Evolutionary conservation across 2,329 filamentous ascomycete species (phyloP).

Genomic region (Aquanectria penicillioides): DNA sequence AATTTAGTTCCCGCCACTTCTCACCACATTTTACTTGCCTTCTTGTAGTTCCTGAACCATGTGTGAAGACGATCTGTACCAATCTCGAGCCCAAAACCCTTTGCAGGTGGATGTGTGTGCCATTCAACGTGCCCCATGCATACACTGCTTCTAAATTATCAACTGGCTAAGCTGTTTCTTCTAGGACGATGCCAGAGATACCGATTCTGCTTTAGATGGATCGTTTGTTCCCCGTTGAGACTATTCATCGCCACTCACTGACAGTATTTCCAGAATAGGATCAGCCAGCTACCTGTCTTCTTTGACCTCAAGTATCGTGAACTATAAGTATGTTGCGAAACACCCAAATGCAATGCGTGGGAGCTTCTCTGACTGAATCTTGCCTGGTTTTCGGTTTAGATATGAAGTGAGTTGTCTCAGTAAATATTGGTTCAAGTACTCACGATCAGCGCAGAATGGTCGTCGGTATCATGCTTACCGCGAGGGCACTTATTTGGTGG

Average conservation of each 20-base stretch:
- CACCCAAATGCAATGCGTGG: not conserved
- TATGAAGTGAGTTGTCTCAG: not conserved
- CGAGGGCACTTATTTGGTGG: conserved; percentile 13
- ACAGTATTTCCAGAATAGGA: not conserved
- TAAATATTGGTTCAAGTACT: not conserved
- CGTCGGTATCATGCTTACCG: conserved; percentile 15
- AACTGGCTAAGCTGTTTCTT: not conserved
- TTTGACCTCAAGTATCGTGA: not conserved
- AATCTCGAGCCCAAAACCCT: not conserved
- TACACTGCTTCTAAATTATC: not conserved
- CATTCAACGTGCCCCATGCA: too few relatives aligned
- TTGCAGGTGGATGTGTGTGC: conserved; percentile 6
- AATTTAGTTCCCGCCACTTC: conserved; percentile 1
- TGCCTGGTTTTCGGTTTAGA: not conserved
- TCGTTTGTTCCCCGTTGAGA: not conserved
- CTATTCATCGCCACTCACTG: not conserved
- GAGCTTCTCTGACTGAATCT: not conserved
- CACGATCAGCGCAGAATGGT: not conserved
- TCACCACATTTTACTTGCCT: too few relatives aligned
- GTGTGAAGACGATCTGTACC: conserved; percentile 4
- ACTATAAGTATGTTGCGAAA: conserved; percentile 5
- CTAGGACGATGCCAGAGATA: not conserved
- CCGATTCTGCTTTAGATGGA: conserved; percentile 2
- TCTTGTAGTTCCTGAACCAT: conserved; percentile 1
- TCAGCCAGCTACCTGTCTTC: conserved; percentile 1